Evolutionary conservation across 441 rosid species (phyloP), one percentile per base, ranked within the genome.

Genomic region (Sinapis alba): DNA sequence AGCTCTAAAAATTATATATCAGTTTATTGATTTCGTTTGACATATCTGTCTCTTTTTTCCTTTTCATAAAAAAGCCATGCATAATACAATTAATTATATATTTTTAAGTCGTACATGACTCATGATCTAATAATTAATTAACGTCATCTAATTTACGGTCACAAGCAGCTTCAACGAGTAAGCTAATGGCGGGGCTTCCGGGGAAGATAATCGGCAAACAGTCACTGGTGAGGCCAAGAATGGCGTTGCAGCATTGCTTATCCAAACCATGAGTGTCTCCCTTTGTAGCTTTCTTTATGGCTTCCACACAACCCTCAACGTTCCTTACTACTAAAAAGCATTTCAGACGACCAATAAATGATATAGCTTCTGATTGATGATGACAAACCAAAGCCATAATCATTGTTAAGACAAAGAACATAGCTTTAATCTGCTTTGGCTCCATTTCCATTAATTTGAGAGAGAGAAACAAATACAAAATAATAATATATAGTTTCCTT

Each of bases 351-450:
- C 23, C 24, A 32, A 32, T 0, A 30, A 16, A 1, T 34, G 43
- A 10, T 2, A 0, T 15, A 61, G 65, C 54, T 63, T 63, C 68
- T 27, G 54, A 38, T 4, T 23, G 54, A 38, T 63, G 34, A 41
- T 27, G 21, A 63, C 54, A 38, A 20, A 63, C 53, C 68, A 64
- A 64, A 41, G 68, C 54, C 68, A 23, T 41, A 11, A 41, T 41
- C 54, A 64, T 15, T 38, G 34, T 41, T 41, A 64, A 0, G 45
- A 64, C 23, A 6, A 64, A 64, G 32, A 64, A 64, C 21, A 23
- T 23, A 24, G 19, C 68, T 21, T 41, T 64, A 9, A 41, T 41
- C 20, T 41, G 34, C 27, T 64, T 41, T 21, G 2, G 16, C 16
- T 41, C 27, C 68, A 64, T 64, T 64, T 23, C 34, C 23, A 21